These are phyloP conservation scores for Canavalia ensiformis DNA, from an alignment of 306 rosid species.

Conservation along the genomic window DNA sequence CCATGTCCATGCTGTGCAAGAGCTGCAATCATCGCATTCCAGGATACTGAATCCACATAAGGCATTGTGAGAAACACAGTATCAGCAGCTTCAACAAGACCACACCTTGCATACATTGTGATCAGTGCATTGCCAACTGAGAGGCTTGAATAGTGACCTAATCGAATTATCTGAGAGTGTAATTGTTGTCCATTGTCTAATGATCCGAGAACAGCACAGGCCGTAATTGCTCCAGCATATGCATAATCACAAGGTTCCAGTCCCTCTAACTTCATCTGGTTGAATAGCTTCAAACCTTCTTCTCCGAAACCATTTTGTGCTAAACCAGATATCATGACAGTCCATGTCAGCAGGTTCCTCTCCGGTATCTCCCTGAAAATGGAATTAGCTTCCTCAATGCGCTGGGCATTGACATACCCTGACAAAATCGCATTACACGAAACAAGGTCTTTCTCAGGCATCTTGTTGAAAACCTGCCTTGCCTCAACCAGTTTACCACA, in stretches of 20 bases:
- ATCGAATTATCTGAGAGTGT: constrained; percentile 56
- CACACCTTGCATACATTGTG: constrained; percentile 68
- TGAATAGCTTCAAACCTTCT: constrained; percentile 62
- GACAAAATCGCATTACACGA: constrained; percentile 68
- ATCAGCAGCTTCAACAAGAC: constrained; percentile 61
- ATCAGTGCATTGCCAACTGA: constrained; percentile 63
- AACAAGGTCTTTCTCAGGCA: constrained; percentile 55
- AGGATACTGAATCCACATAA: constrained; percentile 63
- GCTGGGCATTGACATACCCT: constrained; percentile 49
- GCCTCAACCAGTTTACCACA: constrained; percentile 56
- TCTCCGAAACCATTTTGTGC: constrained; percentile 65
- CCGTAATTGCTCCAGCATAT: constrained; percentile 61
- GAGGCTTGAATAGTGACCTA: constrained; percentile 62
- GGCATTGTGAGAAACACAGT: constrained; percentile 64
- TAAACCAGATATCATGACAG: constrained; percentile 64
- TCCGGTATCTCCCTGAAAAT: constrained; percentile 58
- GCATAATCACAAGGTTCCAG: constrained; percentile 70
- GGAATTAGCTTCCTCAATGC: constrained; percentile 58
- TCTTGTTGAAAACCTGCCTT: constrained; percentile 46
- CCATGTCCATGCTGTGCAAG: constrained; percentile 66
- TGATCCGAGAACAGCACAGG: constrained; percentile 63
- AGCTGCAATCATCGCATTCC: constrained; percentile 75
- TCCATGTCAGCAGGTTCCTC: constrained; percentile 63
- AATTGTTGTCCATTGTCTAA: constrained; percentile 61
- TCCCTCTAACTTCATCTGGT: constrained; percentile 60